phyloP scores from a whole-genome alignment of 2,329 filamentous ascomycete species.

The Stagonosporopsis cucurbitacearum region DNA sequence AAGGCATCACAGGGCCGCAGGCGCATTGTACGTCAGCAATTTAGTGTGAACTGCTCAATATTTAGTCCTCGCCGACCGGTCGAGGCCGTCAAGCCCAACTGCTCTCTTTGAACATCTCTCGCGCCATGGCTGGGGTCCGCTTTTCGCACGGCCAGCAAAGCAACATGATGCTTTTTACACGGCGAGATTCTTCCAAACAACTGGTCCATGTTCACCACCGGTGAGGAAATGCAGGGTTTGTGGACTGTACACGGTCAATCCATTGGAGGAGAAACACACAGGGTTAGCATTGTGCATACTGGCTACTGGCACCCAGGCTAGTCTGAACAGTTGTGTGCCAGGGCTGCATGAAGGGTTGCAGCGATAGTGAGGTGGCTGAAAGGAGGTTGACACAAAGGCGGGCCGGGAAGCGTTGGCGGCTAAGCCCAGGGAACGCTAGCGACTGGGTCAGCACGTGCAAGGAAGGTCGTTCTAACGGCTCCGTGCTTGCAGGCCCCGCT shows the following conservation, averaged over 20 bases:
- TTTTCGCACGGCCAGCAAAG: conserved; percentile 2
- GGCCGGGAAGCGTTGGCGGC: conserved; percentile 5
- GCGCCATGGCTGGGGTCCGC: conserved; percentile 36
- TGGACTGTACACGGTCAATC: conserved; percentile 10
- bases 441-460: conserved; percentile 11
- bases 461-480: neutral
- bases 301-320: conserved; percentile 16
- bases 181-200: conserved; percentile 20
- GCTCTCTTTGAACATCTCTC: conserved; percentile 28
- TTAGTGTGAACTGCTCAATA: neutral
- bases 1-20: conserved; percentile 21
- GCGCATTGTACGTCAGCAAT: conserved; percentile 1
- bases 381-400: conserved; percentile 18
- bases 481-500: conserved; percentile 1
- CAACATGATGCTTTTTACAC: conserved; percentile 17
- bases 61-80: conserved; percentile 5
- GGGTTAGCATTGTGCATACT: conserved; percentile 12
- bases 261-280: conserved; percentile 34
- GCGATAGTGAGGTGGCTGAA: conserved; percentile 15
- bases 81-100: conserved; percentile 15
- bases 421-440: neutral
- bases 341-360: conserved; percentile 18
- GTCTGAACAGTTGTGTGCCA: conserved; percentile 8
- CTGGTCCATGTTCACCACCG: conserved; percentile 28
- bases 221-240: conserved; percentile 23